Evolutionary conservation across 805 yeast genomes (phyloP).

Genomic region (Tetrapisispora pingtungensis): DNA sequence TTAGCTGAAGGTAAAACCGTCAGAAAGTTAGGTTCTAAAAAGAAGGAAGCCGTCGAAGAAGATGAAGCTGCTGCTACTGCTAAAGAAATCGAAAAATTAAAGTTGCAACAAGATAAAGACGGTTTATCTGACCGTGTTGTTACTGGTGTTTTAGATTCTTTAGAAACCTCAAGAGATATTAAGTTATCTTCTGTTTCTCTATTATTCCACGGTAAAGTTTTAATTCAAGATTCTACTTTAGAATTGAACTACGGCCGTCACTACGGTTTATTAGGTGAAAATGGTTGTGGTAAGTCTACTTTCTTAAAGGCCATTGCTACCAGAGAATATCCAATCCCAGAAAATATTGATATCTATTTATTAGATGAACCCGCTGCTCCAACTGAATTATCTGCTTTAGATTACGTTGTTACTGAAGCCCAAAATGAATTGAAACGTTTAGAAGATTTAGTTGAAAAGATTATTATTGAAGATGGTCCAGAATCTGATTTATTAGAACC

Average conservation of each 20-base stretch:
- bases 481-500: slow-evolving; percentile 80
- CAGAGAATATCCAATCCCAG: slow-evolving; percentile 93
- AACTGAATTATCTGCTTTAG: slow-evolving; percentile 82
- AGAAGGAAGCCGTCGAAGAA: slow-evolving; percentile 34
- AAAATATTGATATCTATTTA: slow-evolving; percentile 78
- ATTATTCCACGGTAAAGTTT: slow-evolving; percentile 94
- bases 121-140: slow-evolving; percentile 96
- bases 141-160: slow-evolving; percentile 90
- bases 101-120: slow-evolving; percentile 85
- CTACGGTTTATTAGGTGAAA: slow-evolving; percentile 95
- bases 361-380: slow-evolving; percentile 98
- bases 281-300: slow-evolving; percentile 98
- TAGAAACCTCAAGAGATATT: slow-evolving; percentile 86
- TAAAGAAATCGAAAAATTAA: slow-evolving; percentile 72
- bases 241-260: slow-evolving; percentile 96
- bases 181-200: slow-evolving; percentile 84
- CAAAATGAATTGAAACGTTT: slow-evolving; percentile 83
- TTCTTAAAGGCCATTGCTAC: slow-evolving; percentile 89
- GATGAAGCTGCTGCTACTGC: slow-evolving; percentile 53
- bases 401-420: slow-evolving; percentile 95
- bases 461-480: slow-evolving; percentile 86
- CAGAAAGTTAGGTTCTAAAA: slow-evolving; percentile 45
- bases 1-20: slow-evolving; percentile 63
- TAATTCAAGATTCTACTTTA: slow-evolving; percentile 81
- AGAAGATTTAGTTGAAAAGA: slow-evolving; percentile 84